A percentile compares a stretch with the other conserved stretches of the same genome.
Evolutionary conservation across 2,329 filamentous ascomycete genomes (phyloP).

Genomic region (Cephalotrichum gorgonifer): DNA sequence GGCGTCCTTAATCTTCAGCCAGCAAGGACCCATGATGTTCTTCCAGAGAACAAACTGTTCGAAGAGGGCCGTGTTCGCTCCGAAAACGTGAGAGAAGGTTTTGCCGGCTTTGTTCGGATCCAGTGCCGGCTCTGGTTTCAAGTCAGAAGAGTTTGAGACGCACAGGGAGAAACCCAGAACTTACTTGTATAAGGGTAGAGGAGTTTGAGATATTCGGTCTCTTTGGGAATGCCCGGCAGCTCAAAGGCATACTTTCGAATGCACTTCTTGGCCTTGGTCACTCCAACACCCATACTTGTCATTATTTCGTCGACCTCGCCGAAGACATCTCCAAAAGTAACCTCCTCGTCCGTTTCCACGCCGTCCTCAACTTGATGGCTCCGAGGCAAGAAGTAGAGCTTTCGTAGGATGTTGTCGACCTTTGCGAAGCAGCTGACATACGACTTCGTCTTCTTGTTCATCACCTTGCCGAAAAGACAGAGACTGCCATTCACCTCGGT

Average conservation of each 20-base stretch:
- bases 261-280: slow-evolving; percentile 90
- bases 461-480: slow-evolving; percentile 91
- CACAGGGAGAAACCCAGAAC: slow-evolving; percentile 11
- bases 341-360: slow-evolving; percentile 61
- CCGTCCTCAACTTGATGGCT: slow-evolving; percentile 47
- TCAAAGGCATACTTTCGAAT: slow-evolving; percentile 94
- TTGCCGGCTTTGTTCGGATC: slow-evolving; percentile 65
- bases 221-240: slow-evolving; percentile 72
- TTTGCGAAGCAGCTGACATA: slow-evolving; percentile 94
- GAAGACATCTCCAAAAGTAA: slow-evolving; percentile 84
- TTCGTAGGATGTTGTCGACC: slow-evolving; percentile 85
- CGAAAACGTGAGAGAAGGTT: slow-evolving; percentile 91
- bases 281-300: slow-evolving; percentile 72
- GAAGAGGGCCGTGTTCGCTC: slow-evolving; percentile 85
- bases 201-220: slow-evolving; percentile 89
- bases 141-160: slow-evolving; percentile 9
- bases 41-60: slow-evolving; percentile 99
- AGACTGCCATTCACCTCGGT: slow-evolving; percentile 84
- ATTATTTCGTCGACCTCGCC: slow-evolving; percentile 81
- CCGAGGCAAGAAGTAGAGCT: slow-evolving; percentile 86
- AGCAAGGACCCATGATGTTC: slow-evolving; percentile 97
- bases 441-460: slow-evolving; percentile 69
- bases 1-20: slow-evolving; percentile 81
- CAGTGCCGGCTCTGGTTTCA: slow-evolving; percentile 50
- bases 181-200: slow-evolving; percentile 82